phyloP scores from a whole-genome alignment of 495 filamentous ascomycete genomes.

The Apodospora peruviana region DNA sequence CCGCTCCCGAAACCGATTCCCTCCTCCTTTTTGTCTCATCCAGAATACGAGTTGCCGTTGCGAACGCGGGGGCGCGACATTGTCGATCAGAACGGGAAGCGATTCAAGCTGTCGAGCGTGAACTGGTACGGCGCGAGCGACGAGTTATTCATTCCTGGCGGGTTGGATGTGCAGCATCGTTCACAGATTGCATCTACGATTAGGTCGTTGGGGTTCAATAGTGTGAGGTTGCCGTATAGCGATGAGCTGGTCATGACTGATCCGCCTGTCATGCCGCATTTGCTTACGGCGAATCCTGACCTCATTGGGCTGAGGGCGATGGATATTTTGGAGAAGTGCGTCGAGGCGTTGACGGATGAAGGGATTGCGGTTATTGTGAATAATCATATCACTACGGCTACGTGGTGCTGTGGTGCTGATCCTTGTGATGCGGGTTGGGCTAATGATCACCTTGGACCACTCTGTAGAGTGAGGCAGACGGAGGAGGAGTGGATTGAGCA shows the following conservation, averaged over 20 bases:
- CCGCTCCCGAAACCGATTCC: constrained; percentile 35
- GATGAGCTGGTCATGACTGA: constrained; percentile 56
- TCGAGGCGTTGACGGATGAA: constrained; percentile 48
- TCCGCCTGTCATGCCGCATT: constrained; percentile 39
- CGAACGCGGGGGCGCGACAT: constrained; percentile 48
- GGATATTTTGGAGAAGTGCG: constrained; percentile 49
- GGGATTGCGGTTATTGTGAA: constrained; percentile 56
- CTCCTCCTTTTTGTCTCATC: constrained; percentile 31
- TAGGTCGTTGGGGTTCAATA: constrained; percentile 54
- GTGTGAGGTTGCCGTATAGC: constrained; percentile 55
- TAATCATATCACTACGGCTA: constrained; percentile 56
- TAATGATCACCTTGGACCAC: constrained; percentile 47
- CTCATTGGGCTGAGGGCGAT: constrained; percentile 45
- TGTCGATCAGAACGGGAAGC: constrained; percentile 44
- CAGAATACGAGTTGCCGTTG: constrained; percentile 40
- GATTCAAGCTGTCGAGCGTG: constrained; percentile 51
- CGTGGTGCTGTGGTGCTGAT: constrained; percentile 57
- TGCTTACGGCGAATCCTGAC: constrained; percentile 49
- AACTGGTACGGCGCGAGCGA: constrained; percentile 63
- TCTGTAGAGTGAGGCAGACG: constrained; percentile 50
- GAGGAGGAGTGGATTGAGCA: constrained; percentile 55
- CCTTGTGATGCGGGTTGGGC: constrained; percentile 55
- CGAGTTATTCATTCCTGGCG: constrained; percentile 53
- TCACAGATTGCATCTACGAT: constrained; percentile 48
- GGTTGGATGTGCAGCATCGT: constrained; percentile 53